phyloP scores from a whole-genome alignment of 202 grass and related monocot genomes.

The Miscanthus sacchariflorus region DNA sequence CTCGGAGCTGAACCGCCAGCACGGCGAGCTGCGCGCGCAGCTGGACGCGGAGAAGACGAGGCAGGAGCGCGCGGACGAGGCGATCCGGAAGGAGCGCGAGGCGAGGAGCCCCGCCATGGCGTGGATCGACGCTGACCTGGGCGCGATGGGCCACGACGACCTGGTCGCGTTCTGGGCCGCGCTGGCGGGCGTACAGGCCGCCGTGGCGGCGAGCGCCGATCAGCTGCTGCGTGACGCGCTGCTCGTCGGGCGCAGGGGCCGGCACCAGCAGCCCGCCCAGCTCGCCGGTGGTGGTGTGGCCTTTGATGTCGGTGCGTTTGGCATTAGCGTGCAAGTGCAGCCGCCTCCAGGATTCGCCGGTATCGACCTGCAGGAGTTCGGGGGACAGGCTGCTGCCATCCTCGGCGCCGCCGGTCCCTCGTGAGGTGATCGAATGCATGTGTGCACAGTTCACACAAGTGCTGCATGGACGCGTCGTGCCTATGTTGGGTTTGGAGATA shows the following conservation, averaged over 20 bases:
- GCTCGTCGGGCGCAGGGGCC: slow-evolving; percentile 30
- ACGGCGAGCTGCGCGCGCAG: slow-evolving; percentile 37
- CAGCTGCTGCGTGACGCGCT: slow-evolving; percentile 39
- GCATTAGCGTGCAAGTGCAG: not conserved
- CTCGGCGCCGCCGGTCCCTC: not conserved
- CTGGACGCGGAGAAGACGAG: slow-evolving; percentile 34
- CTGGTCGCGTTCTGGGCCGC: slow-evolving; percentile 17
- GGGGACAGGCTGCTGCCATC: slow-evolving; percentile 16
- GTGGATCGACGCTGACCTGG: slow-evolving; percentile 8
- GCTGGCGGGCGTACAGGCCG: slow-evolving; percentile 5
- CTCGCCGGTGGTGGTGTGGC: not conserved
- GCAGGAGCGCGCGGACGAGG: slow-evolving; percentile 40
- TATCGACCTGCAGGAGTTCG: not conserved
- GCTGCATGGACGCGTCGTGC: not conserved
- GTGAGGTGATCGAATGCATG: not conserved
- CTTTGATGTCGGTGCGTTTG: not conserved
- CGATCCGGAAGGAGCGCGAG: slow-evolving; percentile 8
- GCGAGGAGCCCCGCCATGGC: slow-evolving; percentile 36
- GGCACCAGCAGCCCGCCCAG: not conserved
- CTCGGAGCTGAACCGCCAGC: slow-evolving; percentile 38
- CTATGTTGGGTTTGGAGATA: not conserved
- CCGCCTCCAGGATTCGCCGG: slow-evolving; percentile 21
- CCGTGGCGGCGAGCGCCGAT: slow-evolving; percentile 6
- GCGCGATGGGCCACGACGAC: slow-evolving; percentile 9
- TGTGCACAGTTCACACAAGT: not conserved